Evolutionary conservation across 257 asterid genomes (phyloP), one percentile per base, ranked within the genome.

Genomic region (Capsicum pubescens): DNA sequence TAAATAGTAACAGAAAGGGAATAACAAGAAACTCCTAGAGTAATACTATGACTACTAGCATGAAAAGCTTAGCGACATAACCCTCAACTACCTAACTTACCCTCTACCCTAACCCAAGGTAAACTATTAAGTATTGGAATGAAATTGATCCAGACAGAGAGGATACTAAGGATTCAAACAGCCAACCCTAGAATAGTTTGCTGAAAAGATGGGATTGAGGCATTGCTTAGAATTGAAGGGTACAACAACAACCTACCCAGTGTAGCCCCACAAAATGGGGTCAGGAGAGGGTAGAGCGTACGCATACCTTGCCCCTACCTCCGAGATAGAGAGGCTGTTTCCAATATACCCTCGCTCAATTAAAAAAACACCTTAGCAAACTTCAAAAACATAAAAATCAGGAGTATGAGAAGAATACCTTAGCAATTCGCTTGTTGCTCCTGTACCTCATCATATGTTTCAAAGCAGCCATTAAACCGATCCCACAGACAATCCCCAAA

Each of bases 391-490:
- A 50, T 50, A 12, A 21, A 21, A 74, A 52, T 50, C 61, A 50
- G 44, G 67, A 82, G 26, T 26, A 39, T 32, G 36, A 13, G 46
- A 64, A 64, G 48, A 76, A 56, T 64, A 97, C 99, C 98, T 97
- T 97, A 19, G 99, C 97, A 58, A 85, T 82, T 59, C 99, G 97
- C 85, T 92, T 90, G 64, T 88, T 90, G 93, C 94, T 90, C 81
- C 99, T 92, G 80, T 93, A 80, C 59, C 71, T 87, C 95, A 91
- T 97, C 99, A 97, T 93, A 66, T 92, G 90, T 85, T 84, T 90
- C 98, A 95, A 96, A 16, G 93, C 97, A 44, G 94, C 95, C 99
- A 97, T 93, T 85, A 95, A 83, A 63, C 89, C 97, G 90, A 97
- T 92, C 91, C 99, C 99, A 26, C 88, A 89, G 82, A 94, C 26